phyloP scores from a whole-genome alignment of 768 basidiomycete genomes.

The Lactarius quietus region DNA sequence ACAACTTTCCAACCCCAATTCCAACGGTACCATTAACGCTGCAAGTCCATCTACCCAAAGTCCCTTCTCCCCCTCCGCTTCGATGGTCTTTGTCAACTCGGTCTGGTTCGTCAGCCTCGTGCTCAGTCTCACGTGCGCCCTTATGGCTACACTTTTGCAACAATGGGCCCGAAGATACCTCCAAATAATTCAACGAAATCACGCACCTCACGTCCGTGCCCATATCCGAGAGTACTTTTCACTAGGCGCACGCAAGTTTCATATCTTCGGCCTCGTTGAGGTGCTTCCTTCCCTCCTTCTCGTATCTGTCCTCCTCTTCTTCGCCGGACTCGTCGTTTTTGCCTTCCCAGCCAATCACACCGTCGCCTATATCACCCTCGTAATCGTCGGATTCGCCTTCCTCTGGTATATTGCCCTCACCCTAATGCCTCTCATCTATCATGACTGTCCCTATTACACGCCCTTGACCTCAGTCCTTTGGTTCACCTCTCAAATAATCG shows the following conservation, averaged over 20 bases:
- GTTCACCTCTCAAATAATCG: not conserved
- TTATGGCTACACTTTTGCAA: slow-evolving; percentile 12
- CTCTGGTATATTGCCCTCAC: not conserved
- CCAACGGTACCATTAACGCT: not conserved
- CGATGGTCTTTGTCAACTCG: slow-evolving; percentile 6
- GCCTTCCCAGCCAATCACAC: not conserved
- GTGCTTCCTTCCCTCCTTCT: not conserved
- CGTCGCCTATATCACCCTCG: slow-evolving; percentile 1
- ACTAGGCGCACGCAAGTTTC: not conserved
- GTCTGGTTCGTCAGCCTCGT: slow-evolving; percentile 12
- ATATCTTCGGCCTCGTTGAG: not conserved
- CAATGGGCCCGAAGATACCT: slow-evolving; percentile 18
- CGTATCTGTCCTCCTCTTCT: slow-evolving; percentile 11
- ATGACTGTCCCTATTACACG: slow-evolving; percentile 16
- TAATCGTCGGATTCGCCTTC: not conserved
- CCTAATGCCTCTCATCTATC: slow-evolving; percentile 6
- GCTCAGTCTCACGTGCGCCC: slow-evolving; percentile 2
- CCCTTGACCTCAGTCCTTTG: not conserved
- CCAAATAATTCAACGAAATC: not conserved
- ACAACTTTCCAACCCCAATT: not conserved
- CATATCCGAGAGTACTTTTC: not conserved
- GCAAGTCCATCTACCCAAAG: not conserved
- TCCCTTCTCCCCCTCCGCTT: not conserved
- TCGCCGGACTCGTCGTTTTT: slow-evolving; percentile 7
- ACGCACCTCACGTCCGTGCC: not conserved